Evolutionary conservation across 768 basidiomycete genomes (phyloP).

Genomic region (Mycena olivaceomarginata): DNA sequence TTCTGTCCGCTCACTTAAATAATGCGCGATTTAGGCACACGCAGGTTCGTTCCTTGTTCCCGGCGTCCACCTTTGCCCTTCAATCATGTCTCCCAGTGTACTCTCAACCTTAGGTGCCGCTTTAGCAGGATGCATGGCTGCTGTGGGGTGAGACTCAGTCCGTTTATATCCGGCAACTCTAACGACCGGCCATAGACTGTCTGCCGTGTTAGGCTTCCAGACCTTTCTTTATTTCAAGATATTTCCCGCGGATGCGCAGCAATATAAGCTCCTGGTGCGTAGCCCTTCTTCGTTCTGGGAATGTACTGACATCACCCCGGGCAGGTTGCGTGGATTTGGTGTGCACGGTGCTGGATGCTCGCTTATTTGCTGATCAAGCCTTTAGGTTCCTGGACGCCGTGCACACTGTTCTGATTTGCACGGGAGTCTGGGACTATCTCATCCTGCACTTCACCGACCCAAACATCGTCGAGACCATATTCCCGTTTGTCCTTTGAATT

Average conservation of each 20-base stretch:
- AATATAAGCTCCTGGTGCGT: constrained; percentile 35
- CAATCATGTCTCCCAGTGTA: constrained; percentile 24
- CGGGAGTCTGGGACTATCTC: constrained; percentile 31
- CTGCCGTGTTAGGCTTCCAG: constrained; percentile 40
- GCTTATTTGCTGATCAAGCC: neutral
- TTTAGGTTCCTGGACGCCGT: constrained; percentile 33
- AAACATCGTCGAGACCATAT: constrained; percentile 8
- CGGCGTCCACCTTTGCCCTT: neutral
- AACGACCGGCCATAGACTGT: constrained; percentile 26
- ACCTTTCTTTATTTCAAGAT: constrained; percentile 41
- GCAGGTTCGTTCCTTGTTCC: neutral
- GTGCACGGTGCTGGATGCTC: neutral
- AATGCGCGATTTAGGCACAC: neutral
- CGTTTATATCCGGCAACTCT: neutral
- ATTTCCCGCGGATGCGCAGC: constrained; percentile 30
- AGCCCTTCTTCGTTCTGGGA: neutral
- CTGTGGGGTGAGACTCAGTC: constrained; percentile 25
- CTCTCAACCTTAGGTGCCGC: constrained; percentile 30
- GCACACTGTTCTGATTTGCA: constrained; percentile 36
- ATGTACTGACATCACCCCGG: neutral
- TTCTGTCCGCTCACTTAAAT: neutral
- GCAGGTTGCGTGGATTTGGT: constrained; percentile 35
- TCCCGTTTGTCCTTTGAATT: constrained; percentile 18
- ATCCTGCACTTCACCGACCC: constrained; percentile 19
- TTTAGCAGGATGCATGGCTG: constrained; percentile 33